Evolutionary conservation across 208 protist species (phyloP), one percentile per base, ranked within the genome.

Genomic region (Acanthamoeba culbertsoni): DNA sequence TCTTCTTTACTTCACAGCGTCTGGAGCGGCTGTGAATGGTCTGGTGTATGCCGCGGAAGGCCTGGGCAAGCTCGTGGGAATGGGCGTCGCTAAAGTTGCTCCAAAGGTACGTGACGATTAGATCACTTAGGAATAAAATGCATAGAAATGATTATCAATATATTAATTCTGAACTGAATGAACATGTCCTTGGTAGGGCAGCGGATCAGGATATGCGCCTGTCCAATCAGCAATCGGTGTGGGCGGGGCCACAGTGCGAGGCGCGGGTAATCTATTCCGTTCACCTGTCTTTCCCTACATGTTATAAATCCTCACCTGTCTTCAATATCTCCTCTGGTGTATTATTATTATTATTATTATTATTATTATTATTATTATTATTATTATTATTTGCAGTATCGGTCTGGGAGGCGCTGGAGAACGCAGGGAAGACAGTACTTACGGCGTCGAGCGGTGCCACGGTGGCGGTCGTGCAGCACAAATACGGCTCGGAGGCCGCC

Each of bases 401-500:
- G 40, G 73, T 84, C 7, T 84, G 73, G 73, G 73, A 84, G 10
- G 73, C 73, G 12, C 73, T 84, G 43, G 73, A 84, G 43, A 84
- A n/a, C 3, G 73, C 73, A 6, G 73, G 73, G 8, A 31, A 55
- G 10, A 84, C 73, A 14, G 43, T 84, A 6, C 45, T 84, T 20
- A 37, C n/a, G 2, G 73, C 73, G 37, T 84, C 73, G 40, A 84
- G 73, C 73, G 73, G 73, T 20, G 73, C 73, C 73, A 84, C 73
- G 40, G 73, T 84, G 43, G n/a, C 4, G 5, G 43, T 84, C 2
- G 73, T 84, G 1, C 40, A 84, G 26, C 73, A 84, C 73, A 84
- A 84, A 43, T 84, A 84, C 73, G 73, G 73, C 73, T 46, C 40
- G 40, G 73, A 84, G 26, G 73, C 73, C 73, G 73, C 73, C 43